Evolutionary conservation across 108 stramenopile species (phyloP), one percentile per base, ranked within the genome.

Genomic region (Pseudonitzschia multiseries): DNA sequence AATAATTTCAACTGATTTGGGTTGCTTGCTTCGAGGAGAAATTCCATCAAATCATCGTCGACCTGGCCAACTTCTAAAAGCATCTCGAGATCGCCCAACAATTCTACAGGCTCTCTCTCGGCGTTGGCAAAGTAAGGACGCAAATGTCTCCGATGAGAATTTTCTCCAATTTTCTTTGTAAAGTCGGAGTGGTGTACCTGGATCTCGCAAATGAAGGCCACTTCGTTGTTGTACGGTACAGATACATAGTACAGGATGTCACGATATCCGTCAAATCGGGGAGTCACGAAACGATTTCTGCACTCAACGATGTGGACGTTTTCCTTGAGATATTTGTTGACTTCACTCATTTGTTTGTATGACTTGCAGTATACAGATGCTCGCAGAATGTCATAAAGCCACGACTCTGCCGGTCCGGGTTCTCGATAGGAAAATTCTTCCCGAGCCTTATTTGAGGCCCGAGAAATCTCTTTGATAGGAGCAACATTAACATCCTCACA

Each of bases 241-340:
- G 78, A 79, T 32, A 79, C 68, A 40, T 79, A 63, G 65, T 79
- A 79, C 33, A 79, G 21, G n/a, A 79, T 57, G 65, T 79, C 78
- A 15, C 78, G 71, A 42, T 79, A 79, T 15, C 78, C 78, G 28
- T 79, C 78, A 46, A 79, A 79, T 50, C 68, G 71, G 13, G 78
- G 78, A 2, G 48, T 61, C 27, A 71, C 71, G 50, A 79, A 79
- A 4, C 71, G 65, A 41, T 79, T 79, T 22, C 52, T 59, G 62
- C 78, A 79, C 15, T 79, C 77, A 9, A 79, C 78, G 61, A 79
- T 72, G 59, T 79, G 78, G 14, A 72, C 57, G 26, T 79, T 72
- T 29, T 79, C 78, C 44, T 69, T 72, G 31, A 79, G 67, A 66
- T 70, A 72, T 46, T 68, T 79, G 71, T 79, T 79, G 29, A 72